These are phyloP conservation scores for Chaetomium strumarium DNA, from an alignment of 2,329 filamentous ascomycete species.

Conservation along the genomic window DNA sequence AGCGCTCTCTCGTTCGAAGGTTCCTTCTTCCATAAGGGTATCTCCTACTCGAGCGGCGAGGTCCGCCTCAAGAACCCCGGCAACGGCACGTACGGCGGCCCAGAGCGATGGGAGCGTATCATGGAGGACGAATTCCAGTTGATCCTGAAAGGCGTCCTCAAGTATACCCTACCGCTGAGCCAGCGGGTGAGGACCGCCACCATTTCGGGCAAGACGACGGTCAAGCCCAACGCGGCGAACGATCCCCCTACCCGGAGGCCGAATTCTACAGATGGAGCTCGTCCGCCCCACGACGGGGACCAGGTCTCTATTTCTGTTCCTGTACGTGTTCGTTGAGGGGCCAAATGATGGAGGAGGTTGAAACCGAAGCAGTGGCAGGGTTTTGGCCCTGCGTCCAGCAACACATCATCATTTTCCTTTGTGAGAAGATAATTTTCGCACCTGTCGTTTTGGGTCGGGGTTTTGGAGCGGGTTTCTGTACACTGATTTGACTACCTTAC, in stretches of 20 bases:
- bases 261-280: conserved; percentile 32
- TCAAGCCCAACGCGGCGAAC: conserved; percentile 58
- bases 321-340: neutral
- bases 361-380: neutral
- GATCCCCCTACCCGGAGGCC: conserved; percentile 36
- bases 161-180: conserved; percentile 65
- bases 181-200: conserved; percentile 53
- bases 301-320: too few relatives aligned
- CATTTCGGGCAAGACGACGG: conserved; percentile 53
- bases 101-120: conserved; percentile 83
- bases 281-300: too few relatives aligned
- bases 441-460: neutral
- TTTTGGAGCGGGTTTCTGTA: neutral
- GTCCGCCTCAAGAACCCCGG: conserved; percentile 77
- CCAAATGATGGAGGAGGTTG: neutral
- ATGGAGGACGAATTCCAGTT: conserved; percentile 89
- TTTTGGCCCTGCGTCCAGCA: conserved; percentile 4
- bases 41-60: conserved; percentile 71
- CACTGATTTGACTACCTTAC: neutral
- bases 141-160: conserved; percentile 83
- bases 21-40: conserved; percentile 72
- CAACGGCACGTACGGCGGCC: conserved; percentile 81
- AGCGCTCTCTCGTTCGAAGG: conserved; percentile 85
- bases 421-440: neutral
- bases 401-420: conserved; percentile 10